phyloP scores from a whole-genome alignment of 805 yeast genomes.

The Metschnikowia similis region DNA sequence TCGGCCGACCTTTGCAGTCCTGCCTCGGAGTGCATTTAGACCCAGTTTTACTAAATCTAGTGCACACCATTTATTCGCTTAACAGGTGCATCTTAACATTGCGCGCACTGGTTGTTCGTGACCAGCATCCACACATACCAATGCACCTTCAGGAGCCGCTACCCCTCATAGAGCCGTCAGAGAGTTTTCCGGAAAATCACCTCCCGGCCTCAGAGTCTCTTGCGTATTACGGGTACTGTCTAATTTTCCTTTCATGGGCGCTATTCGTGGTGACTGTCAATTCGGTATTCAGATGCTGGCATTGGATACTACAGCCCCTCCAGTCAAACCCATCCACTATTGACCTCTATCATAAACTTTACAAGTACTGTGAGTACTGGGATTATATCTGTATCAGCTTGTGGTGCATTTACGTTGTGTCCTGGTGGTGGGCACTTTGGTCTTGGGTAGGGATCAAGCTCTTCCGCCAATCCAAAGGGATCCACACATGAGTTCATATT shows the following conservation, averaged over 20 bases:
- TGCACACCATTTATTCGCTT: no score
- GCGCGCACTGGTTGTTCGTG: neutral
- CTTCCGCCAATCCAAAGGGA: slow-evolving; percentile 74
- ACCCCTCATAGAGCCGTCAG: slow-evolving; percentile 14
- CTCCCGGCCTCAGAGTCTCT: slow-evolving; percentile 1
- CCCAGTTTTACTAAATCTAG: no score
- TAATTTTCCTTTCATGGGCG: slow-evolving; percentile 28
- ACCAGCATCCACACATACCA: neutral
- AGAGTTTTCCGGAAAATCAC: slow-evolving; percentile 5
- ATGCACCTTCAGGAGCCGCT: slow-evolving; percentile 14
- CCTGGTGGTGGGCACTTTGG: slow-evolving; percentile 62
- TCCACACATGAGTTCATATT: slow-evolving; percentile 18
- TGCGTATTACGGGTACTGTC: slow-evolving; percentile 26
- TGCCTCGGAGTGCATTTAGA: no score
- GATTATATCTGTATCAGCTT: slow-evolving; percentile 31
- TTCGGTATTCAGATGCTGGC: slow-evolving; percentile 35
- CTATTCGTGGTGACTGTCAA: slow-evolving; percentile 31
- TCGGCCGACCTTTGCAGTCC: no score
- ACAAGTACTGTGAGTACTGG: slow-evolving; percentile 15
- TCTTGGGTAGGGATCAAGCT: slow-evolving; percentile 81
- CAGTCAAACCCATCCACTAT: slow-evolving; percentile 6
- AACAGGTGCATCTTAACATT: neutral
- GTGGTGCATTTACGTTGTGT: slow-evolving; percentile 39
- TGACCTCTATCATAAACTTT: slow-evolving; percentile 12
- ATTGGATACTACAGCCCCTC: slow-evolving; percentile 29